Base-by-base conservation (phyloP, 1,139 yeast species). In the Geotrichum australiense region DNA sequence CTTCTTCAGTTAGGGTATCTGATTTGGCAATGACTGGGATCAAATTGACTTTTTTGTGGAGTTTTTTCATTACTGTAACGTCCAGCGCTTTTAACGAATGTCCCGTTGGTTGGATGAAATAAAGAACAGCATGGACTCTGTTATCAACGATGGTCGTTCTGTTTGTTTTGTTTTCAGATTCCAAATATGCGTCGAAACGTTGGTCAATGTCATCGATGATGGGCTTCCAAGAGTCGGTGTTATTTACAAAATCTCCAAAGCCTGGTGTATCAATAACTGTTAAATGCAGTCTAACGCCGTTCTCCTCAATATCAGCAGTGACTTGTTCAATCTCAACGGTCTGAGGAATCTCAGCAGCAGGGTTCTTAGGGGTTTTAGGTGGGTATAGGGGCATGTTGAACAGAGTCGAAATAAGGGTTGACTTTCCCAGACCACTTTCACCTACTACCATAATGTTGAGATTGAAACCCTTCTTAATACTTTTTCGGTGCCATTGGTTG, bases 401-500 rank as follows among this genome's bases (percentile, higher is more conserved):
- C 54, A 93, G 71, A n/a, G 98, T 87, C 65, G 86, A 87, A 55
- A 93, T 76, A 56, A 93, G 73, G 22, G 99, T 93, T 28, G 94
- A 72, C 66, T 93, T 93, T 54, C 99, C 99, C 50, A 91, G 73
- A 3, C 98, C 97, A 50, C 81, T 71, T 66, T 86, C 95, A 27
- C 94, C 94, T 47, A 84, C 48, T 14, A 45, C 48, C 48, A 45
- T 45, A 16, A 45, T 33, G 61, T 91, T 93, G 63, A 93, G 76
- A 56, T 71, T 75, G 72, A 91, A 93, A n/a, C 98, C 99, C 62
- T 91, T 78, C 65, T 91, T 81, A 51, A 89, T 80, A 5, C 94
- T 81, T 64, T 85, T 87, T 66, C 96, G 78, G 66, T 91, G 97
- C 96, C 97, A 91, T 70, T 93, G 99, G 62, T 89, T 91, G 47